A percentile compares a stretch with the other conserved stretches of the same genome.
Evolutionary conservation across 73 alveolate genomes (phyloP).

Genomic region (Durusdinium trenchii): DNA sequence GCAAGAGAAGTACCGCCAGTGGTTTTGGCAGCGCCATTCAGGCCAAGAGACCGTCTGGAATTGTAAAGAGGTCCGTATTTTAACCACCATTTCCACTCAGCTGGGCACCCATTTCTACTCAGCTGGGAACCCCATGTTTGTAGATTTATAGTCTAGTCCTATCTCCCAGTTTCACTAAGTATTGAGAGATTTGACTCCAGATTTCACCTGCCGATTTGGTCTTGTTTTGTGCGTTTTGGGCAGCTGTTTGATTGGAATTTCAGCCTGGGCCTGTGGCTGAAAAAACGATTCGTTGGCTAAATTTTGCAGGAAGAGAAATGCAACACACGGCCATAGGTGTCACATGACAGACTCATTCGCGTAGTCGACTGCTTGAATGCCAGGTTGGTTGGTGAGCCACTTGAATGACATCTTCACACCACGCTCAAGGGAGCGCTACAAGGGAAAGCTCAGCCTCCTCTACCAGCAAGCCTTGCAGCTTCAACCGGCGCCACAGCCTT

Average conservation of each 20-base stretch:
- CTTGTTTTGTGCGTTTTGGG: too few species aligned
- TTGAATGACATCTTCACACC: constrained; percentile 90
- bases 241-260: not conserved
- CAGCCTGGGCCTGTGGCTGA: not conserved
- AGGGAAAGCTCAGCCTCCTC: constrained; percentile 57
- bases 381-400: constrained; percentile 87
- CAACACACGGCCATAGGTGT: not conserved
- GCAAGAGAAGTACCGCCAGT: constrained; percentile 89
- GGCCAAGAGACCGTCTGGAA: too few species aligned
- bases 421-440: constrained; percentile 71
- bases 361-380: not conserved
- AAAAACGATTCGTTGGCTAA: not conserved
- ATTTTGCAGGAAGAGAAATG: too few species aligned
- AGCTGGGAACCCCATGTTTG: too few species aligned
- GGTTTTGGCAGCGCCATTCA: constrained; percentile 91
- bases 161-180: too few species aligned
- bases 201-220: too few species aligned
- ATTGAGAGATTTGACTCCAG: too few species aligned
- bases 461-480: constrained; percentile 76
- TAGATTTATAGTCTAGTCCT: too few species aligned
- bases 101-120: too few species aligned
- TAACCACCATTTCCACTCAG: too few species aligned
- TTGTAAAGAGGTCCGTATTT: too few species aligned
- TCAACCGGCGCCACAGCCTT: not conserved
- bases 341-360: not conserved